phyloP scores from a whole-genome alignment of 2,329 filamentous ascomycete species.

The Epichloe amarillans region DNA sequence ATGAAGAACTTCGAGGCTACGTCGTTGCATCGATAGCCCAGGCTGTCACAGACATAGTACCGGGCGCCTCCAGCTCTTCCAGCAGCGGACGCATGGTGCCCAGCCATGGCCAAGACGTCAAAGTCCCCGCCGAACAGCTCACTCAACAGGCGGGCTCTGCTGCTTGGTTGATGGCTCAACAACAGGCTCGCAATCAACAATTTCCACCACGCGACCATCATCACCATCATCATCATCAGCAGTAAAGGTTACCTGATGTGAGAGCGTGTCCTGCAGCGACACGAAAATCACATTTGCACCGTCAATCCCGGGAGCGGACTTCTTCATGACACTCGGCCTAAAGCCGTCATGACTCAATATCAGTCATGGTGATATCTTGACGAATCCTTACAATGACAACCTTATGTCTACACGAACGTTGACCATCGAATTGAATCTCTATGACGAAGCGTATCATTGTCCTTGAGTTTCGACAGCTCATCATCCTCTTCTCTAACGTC shows the following conservation, averaged over 20 bases:
- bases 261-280: not conserved
- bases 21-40: conserved; percentile 62
- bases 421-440: not conserved
- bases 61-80: conserved; percentile 26
- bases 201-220: conserved; percentile 33
- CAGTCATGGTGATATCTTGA: conserved; percentile 1
- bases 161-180: conserved; percentile 37
- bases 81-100: conserved; percentile 6
- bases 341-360: not conserved
- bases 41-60: conserved; percentile 55
- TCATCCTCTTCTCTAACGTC: not conserved
- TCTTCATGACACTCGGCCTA: not conserved
- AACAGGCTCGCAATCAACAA: conserved; percentile 26
- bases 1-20: conserved; percentile 60
- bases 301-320: not conserved
- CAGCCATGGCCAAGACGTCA: conserved; percentile 36
- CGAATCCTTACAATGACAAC: conserved; percentile 1
- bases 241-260: not conserved
- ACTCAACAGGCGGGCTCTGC: conserved; percentile 35
- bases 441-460: not conserved
- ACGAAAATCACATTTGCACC: not conserved
- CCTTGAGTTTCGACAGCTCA: not conserved
- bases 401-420: not conserved
- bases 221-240: conserved; percentile 21
- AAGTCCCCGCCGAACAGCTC: conserved; percentile 47